Evolutionary conservation across 2,329 filamentous ascomycete species (phyloP).

Genomic region (Colletotrichum australisinense): DNA sequence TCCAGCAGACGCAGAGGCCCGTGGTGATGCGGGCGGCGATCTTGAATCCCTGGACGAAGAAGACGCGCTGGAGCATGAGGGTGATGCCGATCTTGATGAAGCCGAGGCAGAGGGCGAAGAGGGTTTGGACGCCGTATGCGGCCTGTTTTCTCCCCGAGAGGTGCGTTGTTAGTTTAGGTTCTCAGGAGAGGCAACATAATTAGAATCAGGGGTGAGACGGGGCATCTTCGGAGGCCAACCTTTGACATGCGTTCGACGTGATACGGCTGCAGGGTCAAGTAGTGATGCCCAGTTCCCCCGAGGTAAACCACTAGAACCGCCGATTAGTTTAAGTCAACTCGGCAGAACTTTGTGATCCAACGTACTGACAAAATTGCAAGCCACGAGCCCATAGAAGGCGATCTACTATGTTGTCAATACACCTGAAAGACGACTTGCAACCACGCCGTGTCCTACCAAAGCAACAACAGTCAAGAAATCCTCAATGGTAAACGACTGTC

Average conservation of each 20-base stretch:
- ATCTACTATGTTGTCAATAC: neutral
- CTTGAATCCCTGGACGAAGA: neutral
- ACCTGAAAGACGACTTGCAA: neutral
- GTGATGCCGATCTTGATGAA: slow-evolving; percentile 24
- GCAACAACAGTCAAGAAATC: slow-evolving; percentile 2
- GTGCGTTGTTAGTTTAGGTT: neutral
- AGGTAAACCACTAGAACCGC: neutral
- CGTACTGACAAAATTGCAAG: slow-evolving; percentile 7
- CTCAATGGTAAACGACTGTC: neutral
- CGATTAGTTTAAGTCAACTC: neutral
- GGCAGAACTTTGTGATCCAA: neutral
- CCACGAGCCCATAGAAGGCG: neutral
- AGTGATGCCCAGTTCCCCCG: neutral
- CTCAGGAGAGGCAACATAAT: neutral
- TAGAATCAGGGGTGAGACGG: neutral
- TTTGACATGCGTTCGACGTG: slow-evolving; percentile 3
- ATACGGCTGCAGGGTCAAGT: neutral
- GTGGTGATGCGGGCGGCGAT: neutral
- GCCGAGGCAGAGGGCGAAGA: slow-evolving; percentile 7
- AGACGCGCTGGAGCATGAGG: slow-evolving; percentile 16
- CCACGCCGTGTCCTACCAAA: neutral
- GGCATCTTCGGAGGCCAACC: neutral
- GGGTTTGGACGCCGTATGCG: slow-evolving; percentile 5
- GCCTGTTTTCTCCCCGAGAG: neutral
- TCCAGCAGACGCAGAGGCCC: slow-evolving; percentile 6